These are phyloP conservation scores for Neonectria sp. DNA, from an alignment of 2,329 filamentous ascomycete genomes.

Conservation along the genomic window DNA sequence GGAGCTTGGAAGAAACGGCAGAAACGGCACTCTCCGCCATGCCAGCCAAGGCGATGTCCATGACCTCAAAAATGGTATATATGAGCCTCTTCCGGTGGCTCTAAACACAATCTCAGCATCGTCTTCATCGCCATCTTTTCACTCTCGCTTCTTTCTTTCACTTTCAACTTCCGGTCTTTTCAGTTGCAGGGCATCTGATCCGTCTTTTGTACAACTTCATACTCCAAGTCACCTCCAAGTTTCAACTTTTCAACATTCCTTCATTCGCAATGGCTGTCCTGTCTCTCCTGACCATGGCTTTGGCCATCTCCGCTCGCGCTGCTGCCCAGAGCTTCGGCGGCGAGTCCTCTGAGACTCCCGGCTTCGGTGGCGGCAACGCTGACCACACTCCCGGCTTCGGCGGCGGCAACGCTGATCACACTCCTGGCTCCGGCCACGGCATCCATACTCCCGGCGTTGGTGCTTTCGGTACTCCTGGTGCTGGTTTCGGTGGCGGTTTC, in stretches of 20 bases:
- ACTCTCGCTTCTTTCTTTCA: constrained; percentile 42
- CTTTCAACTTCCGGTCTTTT: constrained; percentile 41
- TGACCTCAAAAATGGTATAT: constrained; percentile 37
- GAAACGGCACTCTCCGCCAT: constrained; percentile 22
- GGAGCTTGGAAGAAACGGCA: constrained; percentile 14
- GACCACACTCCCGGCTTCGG: constrained; percentile 4
- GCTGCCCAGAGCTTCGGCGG: constrained; percentile 34
- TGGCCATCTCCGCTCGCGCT: constrained; percentile 45
- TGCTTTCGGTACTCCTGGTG: neutral
- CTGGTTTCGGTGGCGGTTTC: constrained; percentile 19
- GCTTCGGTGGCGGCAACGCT: constrained; percentile 20
- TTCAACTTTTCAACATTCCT: constrained; percentile 28
- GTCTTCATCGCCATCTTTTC: constrained; percentile 43
- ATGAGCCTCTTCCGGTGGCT: constrained; percentile 27
- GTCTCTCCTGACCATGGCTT: constrained; percentile 44
- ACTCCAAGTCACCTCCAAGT: constrained; percentile 19
- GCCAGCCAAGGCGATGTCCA: neutral
- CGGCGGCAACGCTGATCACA: neutral
- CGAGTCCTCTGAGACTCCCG: constrained; percentile 17
- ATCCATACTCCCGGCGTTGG: neutral
- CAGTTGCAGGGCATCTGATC: constrained; percentile 49
- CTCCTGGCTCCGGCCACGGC: neutral
- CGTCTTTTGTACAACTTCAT: constrained; percentile 39
- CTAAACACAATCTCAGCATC: constrained; percentile 25
- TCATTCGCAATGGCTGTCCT: constrained; percentile 46